A percentile compares a stretch with the other conserved stretches of the same genome.
Evolutionary conservation across 345 rosid species (phyloP).

Genomic region (Carallia brachiata): DNA sequence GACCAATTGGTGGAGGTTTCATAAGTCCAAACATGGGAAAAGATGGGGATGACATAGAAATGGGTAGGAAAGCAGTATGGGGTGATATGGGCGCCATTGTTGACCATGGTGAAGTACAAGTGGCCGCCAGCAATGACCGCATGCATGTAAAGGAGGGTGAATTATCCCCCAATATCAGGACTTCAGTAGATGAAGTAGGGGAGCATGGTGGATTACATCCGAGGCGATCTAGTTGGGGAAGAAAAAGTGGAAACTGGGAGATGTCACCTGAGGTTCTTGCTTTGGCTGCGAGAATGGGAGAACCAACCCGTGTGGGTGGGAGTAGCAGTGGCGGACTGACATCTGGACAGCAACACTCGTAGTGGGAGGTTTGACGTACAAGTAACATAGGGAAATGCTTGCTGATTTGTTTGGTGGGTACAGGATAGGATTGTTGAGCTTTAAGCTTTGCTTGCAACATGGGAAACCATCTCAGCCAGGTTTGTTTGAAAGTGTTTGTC

Average conservation of each 20-base stretch:
- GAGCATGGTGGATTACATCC: slow-evolving; percentile 66
- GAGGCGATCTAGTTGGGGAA: slow-evolving; percentile 77
- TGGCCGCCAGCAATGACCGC: slow-evolving; percentile 50
- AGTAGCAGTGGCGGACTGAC: slow-evolving; percentile 54
- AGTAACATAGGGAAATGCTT: slow-evolving; percentile 26
- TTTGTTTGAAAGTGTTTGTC: slow-evolving; percentile 31
- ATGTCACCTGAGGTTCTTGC: slow-evolving; percentile 85
- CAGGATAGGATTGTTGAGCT: slow-evolving; percentile 32
- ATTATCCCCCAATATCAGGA: slow-evolving; percentile 73
- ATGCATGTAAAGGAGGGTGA: slow-evolving; percentile 78
- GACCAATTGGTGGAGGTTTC: slow-evolving; percentile 66
- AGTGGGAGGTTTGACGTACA: slow-evolving; percentile 20
- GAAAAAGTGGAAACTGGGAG: slow-evolving; percentile 78
- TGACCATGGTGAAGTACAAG: slow-evolving; percentile 61
- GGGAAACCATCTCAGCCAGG: slow-evolving; percentile 49
- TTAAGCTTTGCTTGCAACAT: slow-evolving; percentile 40
- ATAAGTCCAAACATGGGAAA: slow-evolving; percentile 97
- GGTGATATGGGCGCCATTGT: slow-evolving; percentile 64
- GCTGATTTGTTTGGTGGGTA: slow-evolving; percentile 12
- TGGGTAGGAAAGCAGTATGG: slow-evolving; percentile 96
- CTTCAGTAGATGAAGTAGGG: slow-evolving; percentile 57
- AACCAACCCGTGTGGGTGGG: slow-evolving; percentile 58
- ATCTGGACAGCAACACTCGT: slow-evolving; percentile 48
- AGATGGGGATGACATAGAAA: slow-evolving; percentile 82
- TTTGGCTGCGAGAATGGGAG: slow-evolving; percentile 87